Evolutionary conservation across 208 protist genomes (phyloP).

Genomic region (Trypanosoma platydactyli): DNA sequence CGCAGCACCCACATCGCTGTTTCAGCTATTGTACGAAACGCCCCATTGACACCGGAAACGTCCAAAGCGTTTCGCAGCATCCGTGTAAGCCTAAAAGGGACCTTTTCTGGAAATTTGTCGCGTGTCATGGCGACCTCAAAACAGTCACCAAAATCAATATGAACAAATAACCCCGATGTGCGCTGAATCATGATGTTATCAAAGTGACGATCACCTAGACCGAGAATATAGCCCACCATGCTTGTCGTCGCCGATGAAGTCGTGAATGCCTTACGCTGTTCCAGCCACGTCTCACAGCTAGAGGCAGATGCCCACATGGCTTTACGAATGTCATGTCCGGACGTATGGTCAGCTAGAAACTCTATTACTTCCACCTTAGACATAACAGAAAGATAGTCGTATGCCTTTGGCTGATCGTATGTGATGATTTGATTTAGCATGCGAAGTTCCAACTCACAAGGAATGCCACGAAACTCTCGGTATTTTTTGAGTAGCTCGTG

Average conservation of each 20-base stretch:
- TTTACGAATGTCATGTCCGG: constrained; percentile 96
- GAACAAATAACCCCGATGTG: constrained; percentile 96
- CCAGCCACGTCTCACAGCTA: constrained; percentile 98
- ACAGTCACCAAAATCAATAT: constrained; percentile 99
- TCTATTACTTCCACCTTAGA: constrained; percentile 94
- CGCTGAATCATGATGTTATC: constrained; percentile 99
- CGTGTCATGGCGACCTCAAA: constrained; percentile 99
- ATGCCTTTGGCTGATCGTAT: constrained; percentile 80
- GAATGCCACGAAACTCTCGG: constrained; percentile 51
- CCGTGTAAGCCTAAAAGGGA: constrained; percentile 99
- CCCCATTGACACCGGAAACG: constrained; percentile 98
- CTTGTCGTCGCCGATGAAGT: constrained; percentile 98
- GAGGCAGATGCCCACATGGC: constrained; percentile 95
- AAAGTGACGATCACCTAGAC: constrained; percentile 99
- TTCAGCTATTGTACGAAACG: constrained; percentile 96
- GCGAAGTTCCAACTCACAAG: constrained; percentile 77
- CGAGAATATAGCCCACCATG: constrained; percentile 98
- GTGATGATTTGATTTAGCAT: constrained; percentile 85
- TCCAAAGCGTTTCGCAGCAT: constrained; percentile 99
- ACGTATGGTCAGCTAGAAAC: constrained; percentile 94
- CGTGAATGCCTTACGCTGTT: constrained; percentile 98
- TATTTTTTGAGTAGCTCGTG: constrained; percentile 85
- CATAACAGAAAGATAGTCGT: constrained; percentile 82
- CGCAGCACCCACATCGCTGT: constrained; percentile 97
- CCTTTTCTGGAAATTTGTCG: constrained; percentile 99